A percentile compares a stretch with the other conserved stretches of the same genome.
Evolutionary conservation across 2,329 filamentous ascomycete genomes (phyloP).

Genomic region (Clonostachys rosea): DNA sequence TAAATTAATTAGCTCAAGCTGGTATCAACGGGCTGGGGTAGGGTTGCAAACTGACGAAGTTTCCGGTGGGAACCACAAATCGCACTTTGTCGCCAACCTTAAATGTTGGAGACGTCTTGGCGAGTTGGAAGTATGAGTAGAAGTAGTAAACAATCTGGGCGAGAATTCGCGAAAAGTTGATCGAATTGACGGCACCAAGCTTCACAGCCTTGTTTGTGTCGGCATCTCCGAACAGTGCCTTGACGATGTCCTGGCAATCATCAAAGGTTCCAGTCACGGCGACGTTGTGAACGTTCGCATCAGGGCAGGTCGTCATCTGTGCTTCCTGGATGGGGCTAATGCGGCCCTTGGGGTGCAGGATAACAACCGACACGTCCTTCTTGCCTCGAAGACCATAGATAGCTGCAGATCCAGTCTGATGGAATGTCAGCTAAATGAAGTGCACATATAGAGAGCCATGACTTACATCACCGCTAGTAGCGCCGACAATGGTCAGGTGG

Average conservation of each 20-base stretch:
- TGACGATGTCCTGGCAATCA: conserved; percentile 96
- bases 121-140: conserved; percentile 83
- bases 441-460: conserved; percentile 2
- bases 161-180: conserved; percentile 93
- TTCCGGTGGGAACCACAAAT: conserved; percentile 89
- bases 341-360: conserved; percentile 86
- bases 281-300: conserved; percentile 89
- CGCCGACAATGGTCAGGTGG: conserved; percentile 81
- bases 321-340: conserved; percentile 90
- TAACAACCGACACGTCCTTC: conserved; percentile 95
- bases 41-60: conserved; percentile 52
- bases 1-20: too few species aligned
- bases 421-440: background rate
- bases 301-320: conserved; percentile 93
- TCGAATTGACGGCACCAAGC: conserved; percentile 91
- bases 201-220: conserved; percentile 79
- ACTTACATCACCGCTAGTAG: conserved; percentile 66
- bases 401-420: conserved; percentile 77
- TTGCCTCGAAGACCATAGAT: conserved; percentile 94
- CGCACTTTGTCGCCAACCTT: conserved; percentile 66
- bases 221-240: conserved; percentile 82
- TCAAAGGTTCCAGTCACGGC: conserved; percentile 90
- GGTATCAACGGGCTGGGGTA: too few species aligned
- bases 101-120: conserved; percentile 51
- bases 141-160: conserved; percentile 98